Conservation (phyloP, 1,139 yeast species). For the Kodamaea alishanica region DNA sequence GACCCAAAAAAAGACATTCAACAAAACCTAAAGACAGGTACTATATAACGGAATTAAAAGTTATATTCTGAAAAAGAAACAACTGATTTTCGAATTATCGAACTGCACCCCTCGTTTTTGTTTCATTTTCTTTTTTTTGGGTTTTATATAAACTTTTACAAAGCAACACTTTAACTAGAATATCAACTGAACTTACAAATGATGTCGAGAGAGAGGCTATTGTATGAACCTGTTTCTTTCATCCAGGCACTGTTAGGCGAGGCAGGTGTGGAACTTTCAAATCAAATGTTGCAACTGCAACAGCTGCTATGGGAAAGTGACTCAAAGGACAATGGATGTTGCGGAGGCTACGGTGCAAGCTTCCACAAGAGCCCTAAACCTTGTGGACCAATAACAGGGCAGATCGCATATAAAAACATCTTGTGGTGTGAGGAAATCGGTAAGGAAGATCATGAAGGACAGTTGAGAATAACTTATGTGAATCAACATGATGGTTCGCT, state of each 20-base stretch:
- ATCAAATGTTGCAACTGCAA: background rate
- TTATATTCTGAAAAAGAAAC: too few species aligned
- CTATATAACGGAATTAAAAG: too few species aligned
- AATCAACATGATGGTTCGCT: conserved; percentile 11
- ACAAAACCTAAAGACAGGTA: too few species aligned
- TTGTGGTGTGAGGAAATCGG: conserved; percentile 23
- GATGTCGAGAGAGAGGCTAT: conserved; percentile 6
- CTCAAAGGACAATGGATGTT: background rate
- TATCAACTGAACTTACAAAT: too few species aligned
- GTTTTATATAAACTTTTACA: too few species aligned
- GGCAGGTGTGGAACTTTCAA: conserved; percentile 3
- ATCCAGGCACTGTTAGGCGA: conserved; percentile 4
- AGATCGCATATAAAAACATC: conserved; percentile 24
- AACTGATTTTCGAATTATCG: too few species aligned
- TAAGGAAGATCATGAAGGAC: conserved; percentile 11
- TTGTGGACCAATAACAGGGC: background rate
- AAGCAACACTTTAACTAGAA: too few species aligned
- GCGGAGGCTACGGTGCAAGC: background rate
- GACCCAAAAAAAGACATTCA: too few species aligned
- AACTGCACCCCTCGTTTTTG: too few species aligned
- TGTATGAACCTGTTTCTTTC: conserved; percentile 4
- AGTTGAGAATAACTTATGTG: conserved; percentile 23
- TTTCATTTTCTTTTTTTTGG: too few species aligned
- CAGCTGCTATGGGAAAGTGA: background rate
- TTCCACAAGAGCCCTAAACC: background rate